Evolutionary conservation across 2,329 filamentous ascomycete genomes (phyloP).

Genomic region (Botrytis galanthina): DNA sequence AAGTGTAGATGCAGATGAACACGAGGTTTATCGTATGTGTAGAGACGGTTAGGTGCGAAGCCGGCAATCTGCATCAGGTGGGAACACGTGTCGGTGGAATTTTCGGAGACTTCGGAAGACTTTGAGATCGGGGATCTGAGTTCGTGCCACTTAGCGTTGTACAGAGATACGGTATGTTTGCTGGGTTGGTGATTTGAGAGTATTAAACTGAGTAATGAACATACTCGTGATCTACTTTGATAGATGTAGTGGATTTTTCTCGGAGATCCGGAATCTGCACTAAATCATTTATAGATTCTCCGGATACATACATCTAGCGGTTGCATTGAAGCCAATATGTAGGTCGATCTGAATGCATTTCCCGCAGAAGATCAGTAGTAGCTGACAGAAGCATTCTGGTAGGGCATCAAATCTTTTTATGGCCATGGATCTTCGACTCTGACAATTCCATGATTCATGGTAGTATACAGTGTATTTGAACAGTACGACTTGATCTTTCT

Average conservation of each 20-base stretch:
- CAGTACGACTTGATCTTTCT: neutral
- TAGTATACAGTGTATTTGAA: neutral
- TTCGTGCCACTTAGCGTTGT: neutral
- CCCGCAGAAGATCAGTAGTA: neutral
- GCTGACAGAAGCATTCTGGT: neutral
- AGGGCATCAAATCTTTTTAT: too few relatives aligned
- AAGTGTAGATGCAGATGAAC: slow-evolving; percentile 12
- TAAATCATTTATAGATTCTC: neutral
- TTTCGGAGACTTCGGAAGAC: slow-evolving; percentile 11
- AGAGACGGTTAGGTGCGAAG: slow-evolving; percentile 19
- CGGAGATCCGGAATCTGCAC: neutral
- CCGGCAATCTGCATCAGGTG: slow-evolving; percentile 15
- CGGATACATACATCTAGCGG: neutral
- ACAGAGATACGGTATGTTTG: slow-evolving; percentile 14
- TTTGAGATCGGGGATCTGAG: slow-evolving; percentile 12
- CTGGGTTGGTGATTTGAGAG: neutral
- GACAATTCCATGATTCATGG: neutral
- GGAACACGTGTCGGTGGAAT: slow-evolving; percentile 19
- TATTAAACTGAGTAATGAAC: neutral
- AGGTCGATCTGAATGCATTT: neutral
- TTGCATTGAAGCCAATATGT: neutral
- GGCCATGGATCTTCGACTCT: neutral
- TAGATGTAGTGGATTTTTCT: neutral
- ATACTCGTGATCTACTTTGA: neutral
- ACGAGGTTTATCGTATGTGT: slow-evolving; percentile 17